These are phyloP conservation scores for Paracorniculantispora psalliotae DNA, from an alignment of 2,329 filamentous ascomycete species.

Conservation along the genomic window DNA sequence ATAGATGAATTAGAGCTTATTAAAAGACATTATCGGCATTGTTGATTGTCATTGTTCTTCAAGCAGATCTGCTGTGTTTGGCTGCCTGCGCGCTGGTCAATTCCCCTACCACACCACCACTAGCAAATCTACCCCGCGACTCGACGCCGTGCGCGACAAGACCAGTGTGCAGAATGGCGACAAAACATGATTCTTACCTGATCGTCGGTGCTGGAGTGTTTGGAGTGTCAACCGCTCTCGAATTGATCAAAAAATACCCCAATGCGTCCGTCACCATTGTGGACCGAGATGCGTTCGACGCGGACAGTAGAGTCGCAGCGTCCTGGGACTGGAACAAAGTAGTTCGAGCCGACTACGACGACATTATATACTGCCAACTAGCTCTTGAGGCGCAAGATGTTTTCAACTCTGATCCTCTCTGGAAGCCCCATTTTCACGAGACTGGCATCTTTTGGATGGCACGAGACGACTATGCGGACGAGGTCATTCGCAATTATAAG, in stretches of 20 bases:
- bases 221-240: conserved; percentile 60
- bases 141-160: background rate
- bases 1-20: background rate
- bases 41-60: background rate
- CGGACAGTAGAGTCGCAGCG: conserved; percentile 48
- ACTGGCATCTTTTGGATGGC: conserved; percentile 56
- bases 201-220: conserved; percentile 64
- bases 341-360: conserved; percentile 63
- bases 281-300: conserved; percentile 50
- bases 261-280: conserved; percentile 50
- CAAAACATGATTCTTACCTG: conserved; percentile 37
- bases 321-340: conserved; percentile 73
- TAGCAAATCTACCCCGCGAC: background rate
- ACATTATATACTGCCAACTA: conserved; percentile 58
- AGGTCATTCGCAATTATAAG: conserved; percentile 50
- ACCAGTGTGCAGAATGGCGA: background rate
- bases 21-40: background rate
- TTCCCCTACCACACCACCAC: background rate
- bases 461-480: conserved; percentile 43
- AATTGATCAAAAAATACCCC: conserved; percentile 49
- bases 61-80: background rate
- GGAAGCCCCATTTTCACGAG: conserved; percentile 52
- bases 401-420: conserved; percentile 54
- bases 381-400: conserved; percentile 61
- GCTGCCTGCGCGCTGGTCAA: background rate